Base-by-base conservation (phyloP, 768 basidiomycete species). In the Pleurotus eryngii region DNA sequence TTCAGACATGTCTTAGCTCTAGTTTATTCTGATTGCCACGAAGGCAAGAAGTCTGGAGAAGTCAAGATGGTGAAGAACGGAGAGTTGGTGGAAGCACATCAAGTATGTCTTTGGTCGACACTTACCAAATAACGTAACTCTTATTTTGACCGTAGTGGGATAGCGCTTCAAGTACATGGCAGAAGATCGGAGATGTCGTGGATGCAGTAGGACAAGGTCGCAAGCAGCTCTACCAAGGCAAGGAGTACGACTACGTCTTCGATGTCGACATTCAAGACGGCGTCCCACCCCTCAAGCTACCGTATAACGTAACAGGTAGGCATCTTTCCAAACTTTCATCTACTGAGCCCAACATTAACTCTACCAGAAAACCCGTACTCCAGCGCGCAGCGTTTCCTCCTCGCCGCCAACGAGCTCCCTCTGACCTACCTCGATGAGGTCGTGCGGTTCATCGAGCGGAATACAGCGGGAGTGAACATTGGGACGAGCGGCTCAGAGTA, bases 221-320 rank as follows among this genome's bases (percentile, higher is more conserved):
- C 57, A 95, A 92, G 71, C 92, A 95, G 71, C 79, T 97, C n/a
- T 89, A 90, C 66, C 72, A 94, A 63, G 97, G 97, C 15, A 87
- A 88, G 67, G 96, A 98, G 72, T 99, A 95, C 67, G 97, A 99
- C 72, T 97, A 97, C 65, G 96, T 99, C n/a, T 98, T 98, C 65
- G 95, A 97, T 66, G 95, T 99, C 37, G 97, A 98, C 65, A 88
- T 98, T 24, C 82, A 92, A 65, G 96, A 97, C 59, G 95, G 95
- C 2, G 85, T 84, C 14, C 95, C 96, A 9, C 87, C 95, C 5
- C 76, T 98, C 61, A 98, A 98, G 67, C 79, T 99, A 18, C 96
- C 96, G 0, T 98, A 92, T 70, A 98, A 98, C 68, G 85, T 82
- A 22, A 81, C 84, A 46, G 95, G 95, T 91, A 60, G 56, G 81